Percentiles rank a stretch among this genome's conserved stretches.
phyloP scores from a whole-genome alignment of 208 protist species.

The Porcisia deanei region DNA sequence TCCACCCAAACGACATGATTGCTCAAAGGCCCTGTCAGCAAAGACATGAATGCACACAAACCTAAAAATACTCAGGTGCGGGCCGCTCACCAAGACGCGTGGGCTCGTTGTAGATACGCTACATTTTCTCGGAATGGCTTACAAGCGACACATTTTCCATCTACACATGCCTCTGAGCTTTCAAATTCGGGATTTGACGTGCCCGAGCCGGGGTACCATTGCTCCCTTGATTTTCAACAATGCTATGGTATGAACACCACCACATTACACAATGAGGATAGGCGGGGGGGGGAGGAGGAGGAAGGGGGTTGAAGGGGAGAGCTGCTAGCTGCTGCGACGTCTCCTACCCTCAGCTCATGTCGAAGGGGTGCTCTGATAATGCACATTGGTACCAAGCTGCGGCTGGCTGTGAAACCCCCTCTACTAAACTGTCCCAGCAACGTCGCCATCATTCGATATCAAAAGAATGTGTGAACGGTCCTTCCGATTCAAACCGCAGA shows the following conservation, averaged over 20 bases:
- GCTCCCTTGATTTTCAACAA: background rate
- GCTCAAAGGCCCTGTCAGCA: background rate
- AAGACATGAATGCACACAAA: background rate
- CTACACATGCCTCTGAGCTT: background rate
- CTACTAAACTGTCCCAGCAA: background rate
- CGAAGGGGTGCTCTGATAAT: background rate
- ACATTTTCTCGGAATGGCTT: no score
- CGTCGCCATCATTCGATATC: conserved; percentile 48
- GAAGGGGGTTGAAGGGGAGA: background rate
- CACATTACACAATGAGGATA: background rate
- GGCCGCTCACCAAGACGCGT: background rate
- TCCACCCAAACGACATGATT: background rate
- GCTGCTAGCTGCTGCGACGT: background rate
- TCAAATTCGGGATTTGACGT: background rate
- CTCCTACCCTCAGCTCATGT: background rate
- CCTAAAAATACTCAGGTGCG: background rate
- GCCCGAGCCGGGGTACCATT: background rate
- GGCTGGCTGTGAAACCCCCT: background rate
- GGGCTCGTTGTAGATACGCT: background rate
- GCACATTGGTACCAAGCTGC: background rate
- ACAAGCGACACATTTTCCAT: background rate
- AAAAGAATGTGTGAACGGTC: conserved; percentile 83
- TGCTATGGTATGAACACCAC: background rate
- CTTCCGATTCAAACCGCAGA: conserved; percentile 70
- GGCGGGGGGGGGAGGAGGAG: background rate